Evolutionary conservation across 106 monocot genomes (phyloP).

Genomic region (Xerophyta viscosa): DNA sequence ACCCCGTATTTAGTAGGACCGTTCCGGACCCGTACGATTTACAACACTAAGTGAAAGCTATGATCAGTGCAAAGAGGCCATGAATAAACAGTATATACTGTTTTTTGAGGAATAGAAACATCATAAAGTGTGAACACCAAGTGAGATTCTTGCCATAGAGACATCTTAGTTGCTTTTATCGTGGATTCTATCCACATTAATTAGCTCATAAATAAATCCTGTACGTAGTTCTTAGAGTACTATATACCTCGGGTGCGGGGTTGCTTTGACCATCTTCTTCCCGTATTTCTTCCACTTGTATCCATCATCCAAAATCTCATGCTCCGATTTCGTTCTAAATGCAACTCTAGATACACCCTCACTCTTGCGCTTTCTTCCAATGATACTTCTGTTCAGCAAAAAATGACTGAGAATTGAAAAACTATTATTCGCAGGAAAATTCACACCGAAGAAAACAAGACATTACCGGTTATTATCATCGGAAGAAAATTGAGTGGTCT

Average conservation of each 20-base stretch:
- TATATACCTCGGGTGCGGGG: not conserved
- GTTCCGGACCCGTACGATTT: too few species aligned
- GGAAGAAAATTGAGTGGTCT: not conserved
- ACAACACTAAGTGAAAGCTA: too few species aligned
- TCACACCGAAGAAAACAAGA: not conserved
- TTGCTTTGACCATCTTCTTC: not conserved
- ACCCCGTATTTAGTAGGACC: too few species aligned
- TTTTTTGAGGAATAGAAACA: too few species aligned
- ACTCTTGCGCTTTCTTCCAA: not conserved
- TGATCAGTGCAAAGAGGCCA: too few species aligned
- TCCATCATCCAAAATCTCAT: constrained; percentile 4
- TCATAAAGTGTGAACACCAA: too few species aligned
- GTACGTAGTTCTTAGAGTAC: not conserved
- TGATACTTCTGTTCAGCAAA: not conserved
- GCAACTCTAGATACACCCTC: not conserved
- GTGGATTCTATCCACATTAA: too few species aligned
- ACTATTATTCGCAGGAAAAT: not conserved
- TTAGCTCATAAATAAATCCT: not conserved
- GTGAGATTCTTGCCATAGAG: too few species aligned
- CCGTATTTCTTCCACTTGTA: constrained; percentile 1
- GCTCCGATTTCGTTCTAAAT: not conserved
- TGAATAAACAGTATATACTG: too few species aligned
- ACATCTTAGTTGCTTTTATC: too few species aligned
- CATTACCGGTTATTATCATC: not conserved
- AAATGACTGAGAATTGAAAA: not conserved